Conservation (phyloP, 208 protist species). For the Acanthamoeba castellanii region DNA sequence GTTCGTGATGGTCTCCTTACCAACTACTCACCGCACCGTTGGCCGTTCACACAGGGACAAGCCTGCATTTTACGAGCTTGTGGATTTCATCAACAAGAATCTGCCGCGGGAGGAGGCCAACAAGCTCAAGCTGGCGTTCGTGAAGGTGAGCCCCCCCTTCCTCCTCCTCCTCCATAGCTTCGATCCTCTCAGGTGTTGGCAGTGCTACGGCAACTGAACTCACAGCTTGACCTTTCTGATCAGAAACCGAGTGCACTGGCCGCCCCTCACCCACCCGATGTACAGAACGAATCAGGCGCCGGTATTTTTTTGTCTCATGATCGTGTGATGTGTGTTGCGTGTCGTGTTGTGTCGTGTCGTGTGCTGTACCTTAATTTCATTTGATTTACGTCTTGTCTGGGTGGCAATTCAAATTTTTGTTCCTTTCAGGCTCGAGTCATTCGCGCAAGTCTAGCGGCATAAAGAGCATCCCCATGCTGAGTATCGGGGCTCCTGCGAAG, state of each 20-base stretch:
- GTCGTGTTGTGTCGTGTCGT: too few species aligned
- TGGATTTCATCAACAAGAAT: slow-evolving; percentile 30
- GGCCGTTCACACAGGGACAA: slow-evolving; percentile 3
- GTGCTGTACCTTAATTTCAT: too few species aligned
- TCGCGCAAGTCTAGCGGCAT: neutral
- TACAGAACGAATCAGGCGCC: neutral
- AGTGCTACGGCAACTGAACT: neutral
- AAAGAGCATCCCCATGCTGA: neutral
- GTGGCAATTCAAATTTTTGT: neutral
- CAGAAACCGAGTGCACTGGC: neutral
- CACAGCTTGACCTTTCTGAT: neutral
- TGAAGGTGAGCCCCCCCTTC: neutral
- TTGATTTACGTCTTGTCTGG: too few species aligned
- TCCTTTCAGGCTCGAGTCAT: neutral
- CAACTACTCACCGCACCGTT: neutral
- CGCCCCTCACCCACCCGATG: neutral
- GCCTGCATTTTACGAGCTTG: slow-evolving; percentile 18
- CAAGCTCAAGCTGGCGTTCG: slow-evolving; percentile 34
- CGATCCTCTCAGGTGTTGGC: too few species aligned
- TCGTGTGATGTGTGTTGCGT: too few species aligned
- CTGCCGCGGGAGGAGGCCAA: slow-evolving; percentile 10
- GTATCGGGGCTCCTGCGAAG: neutral
- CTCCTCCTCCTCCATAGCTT: too few species aligned
- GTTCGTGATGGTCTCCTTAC: too few species aligned
- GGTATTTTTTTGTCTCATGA: neutral